Evolutionary conservation across 2,329 filamentous ascomycete genomes (phyloP).

Genomic region (Cladobotryum protrusum): DNA sequence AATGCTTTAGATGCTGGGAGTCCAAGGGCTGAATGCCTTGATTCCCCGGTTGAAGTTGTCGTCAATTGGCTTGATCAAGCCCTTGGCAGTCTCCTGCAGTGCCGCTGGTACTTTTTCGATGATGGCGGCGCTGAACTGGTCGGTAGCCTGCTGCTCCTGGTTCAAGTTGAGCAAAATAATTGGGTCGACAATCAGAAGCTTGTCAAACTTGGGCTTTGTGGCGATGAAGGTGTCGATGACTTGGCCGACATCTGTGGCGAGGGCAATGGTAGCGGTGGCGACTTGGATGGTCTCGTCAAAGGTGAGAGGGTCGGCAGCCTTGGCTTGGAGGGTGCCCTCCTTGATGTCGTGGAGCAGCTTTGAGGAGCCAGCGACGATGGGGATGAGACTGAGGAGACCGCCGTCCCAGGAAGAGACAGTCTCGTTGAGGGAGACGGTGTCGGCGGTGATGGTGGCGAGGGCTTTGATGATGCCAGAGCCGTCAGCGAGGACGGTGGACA

Average conservation of each 20-base stretch:
- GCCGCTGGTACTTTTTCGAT: conserved; percentile 34
- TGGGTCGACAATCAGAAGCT: conserved; percentile 35
- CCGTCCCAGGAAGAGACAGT: conserved; percentile 33
- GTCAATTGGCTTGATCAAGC: conserved; percentile 32
- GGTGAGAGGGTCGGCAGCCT: conserved; percentile 31
- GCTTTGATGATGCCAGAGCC: conserved; percentile 26
- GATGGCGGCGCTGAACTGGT: conserved; percentile 31
- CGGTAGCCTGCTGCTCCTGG: conserved; percentile 33
- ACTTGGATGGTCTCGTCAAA: conserved; percentile 33
- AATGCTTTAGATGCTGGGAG: too few species aligned
- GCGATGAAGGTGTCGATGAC: conserved; percentile 33
- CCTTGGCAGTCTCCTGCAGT: conserved; percentile 26
- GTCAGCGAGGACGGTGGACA: conserved; percentile 24
- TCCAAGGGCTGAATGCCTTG: too few species aligned
- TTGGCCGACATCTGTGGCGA: conserved; percentile 32
- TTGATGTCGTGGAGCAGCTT: conserved; percentile 35
- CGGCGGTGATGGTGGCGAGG: conserved; percentile 28
- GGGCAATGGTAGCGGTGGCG: conserved; percentile 28
- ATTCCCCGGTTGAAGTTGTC: conserved; percentile 4
- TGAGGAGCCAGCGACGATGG: conserved; percentile 35
- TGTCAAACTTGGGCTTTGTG: conserved; percentile 39
- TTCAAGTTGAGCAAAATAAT: conserved; percentile 38
- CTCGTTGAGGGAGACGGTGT: conserved; percentile 28
- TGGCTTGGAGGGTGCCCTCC: conserved; percentile 30
- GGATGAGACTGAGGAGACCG: conserved; percentile 30